These are phyloP conservation scores for Saccharomyces hybrid DNA, from an alignment of 1,139 yeast species.

Conservation along the genomic window DNA sequence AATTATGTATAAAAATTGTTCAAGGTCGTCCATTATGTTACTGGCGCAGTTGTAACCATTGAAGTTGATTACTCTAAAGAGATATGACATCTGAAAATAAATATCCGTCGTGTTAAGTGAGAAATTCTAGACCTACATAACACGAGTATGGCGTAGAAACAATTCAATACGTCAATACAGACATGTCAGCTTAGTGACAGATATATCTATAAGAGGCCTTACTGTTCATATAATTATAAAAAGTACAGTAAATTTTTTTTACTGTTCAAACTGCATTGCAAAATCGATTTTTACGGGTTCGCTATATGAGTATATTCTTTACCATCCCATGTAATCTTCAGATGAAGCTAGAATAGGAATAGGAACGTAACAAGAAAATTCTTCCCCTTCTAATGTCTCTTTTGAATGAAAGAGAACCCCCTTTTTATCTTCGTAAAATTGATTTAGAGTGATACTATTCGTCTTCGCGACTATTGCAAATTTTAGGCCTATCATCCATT, in stretches of 20 bases:
- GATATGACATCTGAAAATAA: not conserved
- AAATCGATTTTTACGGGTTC: not conserved
- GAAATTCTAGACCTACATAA: not conserved
- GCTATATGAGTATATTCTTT: slow-evolving; percentile 1
- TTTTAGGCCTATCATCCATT: slow-evolving; percentile 32
- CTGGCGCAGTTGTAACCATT: not conserved
- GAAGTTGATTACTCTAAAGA: not conserved
- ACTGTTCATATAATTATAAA: not conserved
- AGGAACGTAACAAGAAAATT: slow-evolving; percentile 34
- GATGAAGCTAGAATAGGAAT: slow-evolving; percentile 30
- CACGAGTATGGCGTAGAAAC: not conserved
- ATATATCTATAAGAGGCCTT: not conserved
- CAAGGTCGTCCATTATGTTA: not conserved
- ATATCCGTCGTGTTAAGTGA: not conserved
- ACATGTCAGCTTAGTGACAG: not conserved
- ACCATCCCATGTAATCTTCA: slow-evolving; percentile 34
- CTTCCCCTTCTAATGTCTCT: slow-evolving; percentile 32
- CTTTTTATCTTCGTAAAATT: slow-evolving; percentile 29
- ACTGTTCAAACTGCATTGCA: not conserved
- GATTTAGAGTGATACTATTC: slow-evolving; percentile 13
- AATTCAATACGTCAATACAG: not conserved
- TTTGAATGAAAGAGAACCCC: slow-evolving; percentile 29
- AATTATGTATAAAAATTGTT: not conserved
- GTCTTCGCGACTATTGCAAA: slow-evolving; percentile 26
- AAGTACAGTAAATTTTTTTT: not conserved